Percentiles rank a stretch among this genome's conserved stretches.
These are phyloP conservation scores for Agaricus blazei DNA, from an alignment of 768 basidiomycete genomes.

Conservation along the genomic window DNA sequence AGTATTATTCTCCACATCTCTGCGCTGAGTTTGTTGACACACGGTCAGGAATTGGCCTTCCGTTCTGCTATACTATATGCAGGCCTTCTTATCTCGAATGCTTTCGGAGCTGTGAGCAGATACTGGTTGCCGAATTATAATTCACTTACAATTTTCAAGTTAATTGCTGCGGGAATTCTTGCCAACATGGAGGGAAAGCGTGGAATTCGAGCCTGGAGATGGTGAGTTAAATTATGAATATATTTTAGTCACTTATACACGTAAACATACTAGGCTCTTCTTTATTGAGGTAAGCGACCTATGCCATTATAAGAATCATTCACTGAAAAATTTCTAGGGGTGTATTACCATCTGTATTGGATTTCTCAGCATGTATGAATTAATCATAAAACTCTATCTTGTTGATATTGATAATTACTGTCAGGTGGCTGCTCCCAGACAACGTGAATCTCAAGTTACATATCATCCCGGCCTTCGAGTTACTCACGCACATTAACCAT, in stretches of 20 bases:
- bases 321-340: slow-evolving; percentile 32
- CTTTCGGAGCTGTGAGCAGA: slow-evolving; percentile 51
- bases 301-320: background rate
- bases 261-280: slow-evolving; percentile 45
- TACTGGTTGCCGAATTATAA: background rate
- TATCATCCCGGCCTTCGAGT: background rate
- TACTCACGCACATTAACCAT: too few species aligned
- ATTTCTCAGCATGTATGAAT: slow-evolving; percentile 42
- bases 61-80: slow-evolving; percentile 53
- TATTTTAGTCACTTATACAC: background rate
- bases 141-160: slow-evolving; percentile 22
- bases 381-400: background rate
- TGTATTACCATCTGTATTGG: slow-evolving; percentile 56
- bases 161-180: slow-evolving; percentile 68
- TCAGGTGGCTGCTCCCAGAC: slow-evolving; percentile 54
- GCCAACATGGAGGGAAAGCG: slow-evolving; percentile 56
- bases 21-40: background rate
- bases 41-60: slow-evolving; percentile 49
- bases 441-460: slow-evolving; percentile 31
- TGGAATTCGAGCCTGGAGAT: slow-evolving; percentile 65
- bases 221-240: slow-evolving; percentile 27
- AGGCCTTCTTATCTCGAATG: slow-evolving; percentile 55
- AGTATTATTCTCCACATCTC: background rate
- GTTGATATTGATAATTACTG: background rate
- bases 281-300: slow-evolving; percentile 47